phyloP scores from a whole-genome alignment of 2,329 filamentous ascomycete genomes.

The Rhytidhysteron rufulum region DNA sequence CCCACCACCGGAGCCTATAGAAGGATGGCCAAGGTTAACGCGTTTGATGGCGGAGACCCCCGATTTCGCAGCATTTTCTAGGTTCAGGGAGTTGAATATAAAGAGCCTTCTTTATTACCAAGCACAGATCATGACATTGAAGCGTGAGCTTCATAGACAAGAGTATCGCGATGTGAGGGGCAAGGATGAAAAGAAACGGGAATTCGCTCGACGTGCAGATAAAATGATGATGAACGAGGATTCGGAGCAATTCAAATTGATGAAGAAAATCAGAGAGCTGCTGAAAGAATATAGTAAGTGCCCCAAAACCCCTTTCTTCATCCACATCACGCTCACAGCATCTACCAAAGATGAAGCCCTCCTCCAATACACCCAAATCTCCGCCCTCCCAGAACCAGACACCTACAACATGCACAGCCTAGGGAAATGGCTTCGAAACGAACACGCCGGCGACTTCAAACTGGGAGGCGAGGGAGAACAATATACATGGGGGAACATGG shows the following conservation, averaged over 20 bases:
- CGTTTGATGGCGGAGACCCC: constrained; percentile 7
- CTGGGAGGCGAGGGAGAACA: constrained; percentile 1
- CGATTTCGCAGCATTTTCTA: constrained; percentile 7
- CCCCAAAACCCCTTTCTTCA: not conserved
- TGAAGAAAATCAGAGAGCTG: constrained; percentile 6
- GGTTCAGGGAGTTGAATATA: constrained; percentile 9
- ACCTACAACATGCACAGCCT: constrained; percentile 10
- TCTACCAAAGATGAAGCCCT: constrained; percentile 10
- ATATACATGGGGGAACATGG: constrained; percentile 4
- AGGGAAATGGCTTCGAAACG: constrained; percentile 6
- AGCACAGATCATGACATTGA: constrained; percentile 3
- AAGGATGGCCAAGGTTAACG: constrained; percentile 11
- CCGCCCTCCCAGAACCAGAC: constrained; percentile 8
- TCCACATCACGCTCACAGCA: not conserved
- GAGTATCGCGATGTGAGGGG: constrained; percentile 5
- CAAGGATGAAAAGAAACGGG: no score
- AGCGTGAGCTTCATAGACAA: constrained; percentile 4
- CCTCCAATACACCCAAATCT: constrained; percentile 9
- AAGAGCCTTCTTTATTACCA: constrained; percentile 13
- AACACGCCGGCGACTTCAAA: not conserved
- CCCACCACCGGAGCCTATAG: constrained; percentile 1
- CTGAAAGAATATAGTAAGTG: constrained; percentile 12
- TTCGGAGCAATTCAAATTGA: constrained; percentile 8
- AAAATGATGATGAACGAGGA: constrained; percentile 1
- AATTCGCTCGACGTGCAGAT: constrained; percentile 4